Conservation (phyloP, 2,329 filamentous ascomycete species). For the Sporothrix brunneoviolacea region DNA sequence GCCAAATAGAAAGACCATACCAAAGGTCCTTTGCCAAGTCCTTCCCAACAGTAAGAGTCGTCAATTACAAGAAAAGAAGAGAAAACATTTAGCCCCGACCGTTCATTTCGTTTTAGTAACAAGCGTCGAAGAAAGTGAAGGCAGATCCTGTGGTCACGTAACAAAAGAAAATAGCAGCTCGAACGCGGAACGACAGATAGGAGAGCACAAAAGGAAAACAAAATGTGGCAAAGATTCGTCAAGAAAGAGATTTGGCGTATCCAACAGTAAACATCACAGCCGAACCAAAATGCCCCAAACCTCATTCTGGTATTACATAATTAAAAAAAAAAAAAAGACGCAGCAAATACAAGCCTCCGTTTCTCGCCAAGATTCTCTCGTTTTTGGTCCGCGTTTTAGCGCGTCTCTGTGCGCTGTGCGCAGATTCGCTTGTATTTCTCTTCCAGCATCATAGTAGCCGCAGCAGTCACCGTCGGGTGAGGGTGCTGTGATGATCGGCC, state of each 20-base stretch:
- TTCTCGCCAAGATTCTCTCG: background rate
- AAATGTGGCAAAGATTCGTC: background rate
- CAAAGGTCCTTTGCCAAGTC: no score
- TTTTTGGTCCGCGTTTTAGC: no score
- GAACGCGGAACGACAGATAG: background rate
- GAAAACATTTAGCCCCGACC: constrained; percentile 2
- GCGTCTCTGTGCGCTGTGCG: no score
- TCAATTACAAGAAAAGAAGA: background rate
- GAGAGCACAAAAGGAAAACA: background rate
- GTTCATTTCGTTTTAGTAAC: background rate
- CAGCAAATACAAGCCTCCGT: background rate
- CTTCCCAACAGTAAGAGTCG: no score
- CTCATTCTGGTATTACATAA: constrained; percentile 3
- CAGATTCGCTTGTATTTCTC: no score
- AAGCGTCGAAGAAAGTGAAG: no score
- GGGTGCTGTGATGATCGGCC: no score
- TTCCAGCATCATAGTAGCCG: no score
- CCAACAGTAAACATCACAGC: background rate
- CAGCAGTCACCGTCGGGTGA: no score
- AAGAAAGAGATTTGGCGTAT: background rate
- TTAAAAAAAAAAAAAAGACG: background rate
- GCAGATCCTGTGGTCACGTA: constrained; percentile 1
- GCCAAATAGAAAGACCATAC: no score
- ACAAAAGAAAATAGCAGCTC: background rate
- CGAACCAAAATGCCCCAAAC: constrained; percentile 1